phyloP scores from a whole-genome alignment of 1,284 basidiomycete genomes.

The Boletus sp. region DNA sequence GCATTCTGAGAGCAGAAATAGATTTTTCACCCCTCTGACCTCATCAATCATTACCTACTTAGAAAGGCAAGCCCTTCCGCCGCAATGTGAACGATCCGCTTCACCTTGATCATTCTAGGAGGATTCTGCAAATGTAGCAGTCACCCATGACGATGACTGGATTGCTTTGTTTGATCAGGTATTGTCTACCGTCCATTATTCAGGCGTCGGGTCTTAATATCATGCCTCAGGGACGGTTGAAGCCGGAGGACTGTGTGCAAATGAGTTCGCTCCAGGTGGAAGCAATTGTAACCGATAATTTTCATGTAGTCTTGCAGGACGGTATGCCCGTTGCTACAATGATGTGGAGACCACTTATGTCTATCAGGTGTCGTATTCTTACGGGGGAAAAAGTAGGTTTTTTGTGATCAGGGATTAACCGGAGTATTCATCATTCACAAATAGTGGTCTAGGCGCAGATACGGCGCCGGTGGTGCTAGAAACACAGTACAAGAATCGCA shows the following conservation, averaged over 20 bases:
- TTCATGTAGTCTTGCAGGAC: not conserved
- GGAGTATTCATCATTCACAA: not conserved
- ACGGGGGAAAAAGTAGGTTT: not conserved
- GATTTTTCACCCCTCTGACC: slow-evolving; percentile 4
- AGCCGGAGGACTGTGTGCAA: slow-evolving; percentile 1
- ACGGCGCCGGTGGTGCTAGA: not conserved
- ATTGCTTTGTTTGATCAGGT: not conserved
- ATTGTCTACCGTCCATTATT: not conserved
- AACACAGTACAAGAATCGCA: not conserved
- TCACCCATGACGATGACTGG: slow-evolving; percentile 3
- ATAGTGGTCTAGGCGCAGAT: not conserved
- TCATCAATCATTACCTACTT: not conserved
- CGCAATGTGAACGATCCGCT: not conserved
- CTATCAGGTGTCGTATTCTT: not conserved
- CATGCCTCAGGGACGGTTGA: not conserved
- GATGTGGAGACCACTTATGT: not conserved
- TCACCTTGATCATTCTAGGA: not conserved
- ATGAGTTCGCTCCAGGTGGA: not conserved
- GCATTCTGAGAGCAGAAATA: not conserved
- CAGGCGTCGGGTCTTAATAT: not conserved
- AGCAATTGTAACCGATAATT: not conserved
- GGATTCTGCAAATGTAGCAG: not conserved
- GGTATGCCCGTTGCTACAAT: not conserved
- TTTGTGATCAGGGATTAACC: not conserved
- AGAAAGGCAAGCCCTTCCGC: not conserved